These are phyloP conservation scores for Camellia oleifera DNA, from an alignment of 179 eudicot species.

Conservation along the genomic window DNA sequence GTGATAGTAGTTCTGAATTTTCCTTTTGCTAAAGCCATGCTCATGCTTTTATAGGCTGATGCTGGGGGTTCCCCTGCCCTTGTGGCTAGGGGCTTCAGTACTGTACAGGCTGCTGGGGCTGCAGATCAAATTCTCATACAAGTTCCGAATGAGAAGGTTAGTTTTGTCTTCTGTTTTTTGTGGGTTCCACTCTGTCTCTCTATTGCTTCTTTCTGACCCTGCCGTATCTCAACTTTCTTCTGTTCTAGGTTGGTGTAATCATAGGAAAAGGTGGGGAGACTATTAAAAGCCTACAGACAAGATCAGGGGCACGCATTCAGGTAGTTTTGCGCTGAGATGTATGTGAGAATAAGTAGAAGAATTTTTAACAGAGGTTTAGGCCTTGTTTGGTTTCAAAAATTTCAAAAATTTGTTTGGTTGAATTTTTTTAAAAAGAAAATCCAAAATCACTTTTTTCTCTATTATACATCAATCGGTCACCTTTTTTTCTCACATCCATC, in stretches of 20 bases:
- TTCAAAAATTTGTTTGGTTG: no score
- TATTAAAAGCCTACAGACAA: slow-evolving; percentile 80
- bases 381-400: no score
- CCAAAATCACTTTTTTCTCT: no score
- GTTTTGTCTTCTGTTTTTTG: not conserved
- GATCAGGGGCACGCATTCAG: slow-evolving; percentile 99
- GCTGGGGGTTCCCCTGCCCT: slow-evolving; percentile 99
- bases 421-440: not conserved
- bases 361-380: not conserved
- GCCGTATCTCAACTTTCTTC: not conserved
- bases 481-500: no score
- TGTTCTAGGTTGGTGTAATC: slow-evolving; percentile 77
- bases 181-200: not conserved
- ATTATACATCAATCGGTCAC: no score
- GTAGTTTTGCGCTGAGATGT: slow-evolving; percentile 33
- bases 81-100: slow-evolving; percentile 81
- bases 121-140: slow-evolving; percentile 79
- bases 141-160: slow-evolving; percentile 91
- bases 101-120: slow-evolving; percentile 57
- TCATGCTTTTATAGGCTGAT: slow-evolving; percentile 61
- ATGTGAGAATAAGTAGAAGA: not conserved
- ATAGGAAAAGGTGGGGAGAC: slow-evolving; percentile 97
- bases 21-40: not conserved
- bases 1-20: no score
- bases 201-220: not conserved